Evolutionary conservation across 441 rosid species (phyloP), one percentile per base, ranked within the genome.

Genomic region (Brassica hybrid): DNA sequence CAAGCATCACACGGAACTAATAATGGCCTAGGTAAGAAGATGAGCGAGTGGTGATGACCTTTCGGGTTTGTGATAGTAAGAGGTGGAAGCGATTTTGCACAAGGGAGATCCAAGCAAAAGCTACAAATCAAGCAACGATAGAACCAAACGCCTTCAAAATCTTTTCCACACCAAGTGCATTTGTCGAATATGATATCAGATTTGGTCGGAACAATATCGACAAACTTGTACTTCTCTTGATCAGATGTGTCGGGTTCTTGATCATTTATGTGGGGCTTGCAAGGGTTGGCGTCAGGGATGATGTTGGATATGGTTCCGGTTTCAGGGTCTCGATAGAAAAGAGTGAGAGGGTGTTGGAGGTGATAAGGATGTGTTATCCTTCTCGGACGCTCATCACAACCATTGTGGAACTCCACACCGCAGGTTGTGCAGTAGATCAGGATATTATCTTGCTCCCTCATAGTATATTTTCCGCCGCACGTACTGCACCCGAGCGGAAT

Each of bases 281-380:
- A 45, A 13, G 52, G 52, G 16, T 1, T 12, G 14, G 52, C 52
- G 52, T 45, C 52, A 1, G 52, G 52, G 16, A 45, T 45, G 52
- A 45, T 45, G 52, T 45, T 45, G 13, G 52, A 4, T 12, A 45
- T 12, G n/a, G 52, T 45, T 45, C 52, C 52, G 52, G 52, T 45
- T 13, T 45, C 52, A 45, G 16, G 14, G 52, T 45, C 52, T 45
- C 52, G 52, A 45, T 13, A 45, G 52, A 45, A 45, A 6, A 45
- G 52, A 71, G 43, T 38, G 59, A 71, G 75, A 23, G 75, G 17
- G 5, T 71, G 75, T 21, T 71, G 75, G 16, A 41, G 57, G 45
- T 72, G 76, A 45, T 14, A 72, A 43, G 76, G 76, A 6, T 61
- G 76, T 16, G 59, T 60, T 0, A 61, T 60, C 45, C 2, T 61